phyloP scores from a whole-genome alignment of 108 stramenopile genomes.

The Aureococcus anophagefferens region DNA sequence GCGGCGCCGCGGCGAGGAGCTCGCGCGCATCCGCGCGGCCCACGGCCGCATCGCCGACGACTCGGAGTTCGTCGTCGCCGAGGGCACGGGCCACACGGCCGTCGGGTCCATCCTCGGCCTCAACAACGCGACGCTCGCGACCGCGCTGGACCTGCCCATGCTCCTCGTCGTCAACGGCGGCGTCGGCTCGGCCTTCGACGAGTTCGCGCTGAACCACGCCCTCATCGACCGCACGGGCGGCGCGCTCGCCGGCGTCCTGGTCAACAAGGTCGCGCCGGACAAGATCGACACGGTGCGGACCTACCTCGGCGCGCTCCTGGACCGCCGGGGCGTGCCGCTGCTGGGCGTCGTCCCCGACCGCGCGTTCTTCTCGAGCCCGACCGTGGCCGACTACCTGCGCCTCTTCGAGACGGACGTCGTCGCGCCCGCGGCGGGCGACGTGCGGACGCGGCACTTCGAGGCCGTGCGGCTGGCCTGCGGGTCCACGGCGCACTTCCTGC shows the following conservation, averaged over 20 bases:
- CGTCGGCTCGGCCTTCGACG: conserved; percentile 10
- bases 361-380: too few species aligned
- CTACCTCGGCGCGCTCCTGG: too few species aligned
- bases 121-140: conserved; percentile 15
- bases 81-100: conserved; percentile 14
- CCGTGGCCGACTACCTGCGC: too few species aligned
- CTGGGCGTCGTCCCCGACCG: too few species aligned
- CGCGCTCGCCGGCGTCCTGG: conserved; percentile 1
- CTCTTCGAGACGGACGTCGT: too few species aligned
- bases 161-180: conserved; percentile 16
- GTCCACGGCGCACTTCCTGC: too few species aligned
- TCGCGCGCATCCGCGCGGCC: not conserved
- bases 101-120: conserved; percentile 11
- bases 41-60: conserved; percentile 4
- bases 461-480: too few species aligned
- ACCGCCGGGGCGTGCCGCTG: too few species aligned
- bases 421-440: too few species aligned
- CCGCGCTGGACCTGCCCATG: conserved; percentile 5
- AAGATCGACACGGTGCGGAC: conserved; percentile 6
- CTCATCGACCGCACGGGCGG: conserved; percentile 1
- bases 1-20: too few species aligned
- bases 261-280: conserved; percentile 11
- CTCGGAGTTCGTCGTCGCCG: conserved; percentile 12
- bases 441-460: too few species aligned
- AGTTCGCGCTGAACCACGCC: conserved; percentile 11